Evolutionary conservation across 73 alveolate genomes (phyloP).

Genomic region (Diophrys sp.): DNA sequence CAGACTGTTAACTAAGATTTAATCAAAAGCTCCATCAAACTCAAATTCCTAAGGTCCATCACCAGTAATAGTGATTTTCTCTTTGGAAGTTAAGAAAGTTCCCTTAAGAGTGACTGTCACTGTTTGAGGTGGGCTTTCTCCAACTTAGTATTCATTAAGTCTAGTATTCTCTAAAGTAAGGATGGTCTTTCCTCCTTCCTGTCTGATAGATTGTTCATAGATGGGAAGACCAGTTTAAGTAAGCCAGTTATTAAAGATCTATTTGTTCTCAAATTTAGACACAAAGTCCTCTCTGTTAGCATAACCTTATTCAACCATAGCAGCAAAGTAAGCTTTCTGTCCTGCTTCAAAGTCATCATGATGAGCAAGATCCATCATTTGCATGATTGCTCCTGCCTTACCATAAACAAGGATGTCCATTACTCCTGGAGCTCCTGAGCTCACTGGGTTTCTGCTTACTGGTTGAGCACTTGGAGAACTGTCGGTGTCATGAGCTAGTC

Average conservation of each 20-base stretch:
- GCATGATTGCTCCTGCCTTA: not conserved
- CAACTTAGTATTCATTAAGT: not conserved
- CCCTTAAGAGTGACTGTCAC: constrained; percentile 1
- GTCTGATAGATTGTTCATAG: not conserved
- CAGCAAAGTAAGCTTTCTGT: not conserved
- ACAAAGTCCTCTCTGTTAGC: not conserved
- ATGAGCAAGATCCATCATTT: not conserved
- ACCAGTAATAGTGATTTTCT: not conserved
- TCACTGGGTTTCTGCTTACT: not conserved
- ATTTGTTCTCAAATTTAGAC: not conserved
- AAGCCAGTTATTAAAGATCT: not conserved
- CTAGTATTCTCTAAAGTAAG: not conserved
- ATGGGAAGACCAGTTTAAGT: not conserved
- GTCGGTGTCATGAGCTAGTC: not conserved
- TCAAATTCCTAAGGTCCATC: not conserved
- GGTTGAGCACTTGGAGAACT: not conserved
- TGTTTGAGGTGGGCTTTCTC: not conserved
- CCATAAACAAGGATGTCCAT: not conserved
- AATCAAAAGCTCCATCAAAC: not conserved
- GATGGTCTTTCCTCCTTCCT: not conserved
- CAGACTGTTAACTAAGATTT: not conserved
- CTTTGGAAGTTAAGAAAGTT: not conserved
- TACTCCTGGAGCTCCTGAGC: not conserved
- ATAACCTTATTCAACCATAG: not conserved
- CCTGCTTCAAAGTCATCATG: not conserved